phyloP scores from a whole-genome alignment of 345 rosid species.

The Salix koriyanagi region DNA sequence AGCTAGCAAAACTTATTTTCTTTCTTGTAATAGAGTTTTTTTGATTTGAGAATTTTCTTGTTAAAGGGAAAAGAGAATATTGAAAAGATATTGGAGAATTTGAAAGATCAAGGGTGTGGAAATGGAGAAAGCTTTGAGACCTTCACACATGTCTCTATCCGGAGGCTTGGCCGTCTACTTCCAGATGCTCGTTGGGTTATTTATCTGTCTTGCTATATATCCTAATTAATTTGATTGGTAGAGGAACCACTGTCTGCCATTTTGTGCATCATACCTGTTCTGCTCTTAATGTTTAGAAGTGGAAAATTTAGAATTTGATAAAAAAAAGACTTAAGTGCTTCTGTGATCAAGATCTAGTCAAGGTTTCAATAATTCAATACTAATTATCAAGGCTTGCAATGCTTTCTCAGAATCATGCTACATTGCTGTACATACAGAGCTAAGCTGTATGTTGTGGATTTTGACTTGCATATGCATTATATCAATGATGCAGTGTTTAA shows the following conservation, averaged over 20 bases:
- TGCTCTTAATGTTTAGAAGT: neutral
- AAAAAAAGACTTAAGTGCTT: no score
- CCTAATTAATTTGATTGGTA: neutral
- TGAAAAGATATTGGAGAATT: conserved; percentile 46
- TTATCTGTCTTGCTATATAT: conserved; percentile 1
- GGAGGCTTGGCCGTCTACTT: conserved; percentile 78
- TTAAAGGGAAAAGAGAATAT: conserved; percentile 67
- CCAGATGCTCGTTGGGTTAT: conserved; percentile 84
- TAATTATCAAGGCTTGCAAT: neutral
- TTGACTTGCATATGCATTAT: no score
- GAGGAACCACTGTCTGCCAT: neutral
- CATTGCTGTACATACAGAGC: no score
- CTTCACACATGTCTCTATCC: conserved; percentile 55
- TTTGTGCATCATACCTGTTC: neutral
- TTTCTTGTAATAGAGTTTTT: neutral
- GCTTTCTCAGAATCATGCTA: neutral
- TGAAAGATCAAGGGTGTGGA: conserved; percentile 45
- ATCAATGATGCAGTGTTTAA: no score
- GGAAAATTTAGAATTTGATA: no score
- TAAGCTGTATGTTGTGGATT: no score
- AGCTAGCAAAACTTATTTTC: neutral
- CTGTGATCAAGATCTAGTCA: no score
- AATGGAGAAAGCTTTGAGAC: conserved; percentile 42
- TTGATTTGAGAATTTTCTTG: neutral
- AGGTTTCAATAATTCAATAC: neutral